Conservation (phyloP, 306 rosid species). For the Mimosa pudica region DNA sequence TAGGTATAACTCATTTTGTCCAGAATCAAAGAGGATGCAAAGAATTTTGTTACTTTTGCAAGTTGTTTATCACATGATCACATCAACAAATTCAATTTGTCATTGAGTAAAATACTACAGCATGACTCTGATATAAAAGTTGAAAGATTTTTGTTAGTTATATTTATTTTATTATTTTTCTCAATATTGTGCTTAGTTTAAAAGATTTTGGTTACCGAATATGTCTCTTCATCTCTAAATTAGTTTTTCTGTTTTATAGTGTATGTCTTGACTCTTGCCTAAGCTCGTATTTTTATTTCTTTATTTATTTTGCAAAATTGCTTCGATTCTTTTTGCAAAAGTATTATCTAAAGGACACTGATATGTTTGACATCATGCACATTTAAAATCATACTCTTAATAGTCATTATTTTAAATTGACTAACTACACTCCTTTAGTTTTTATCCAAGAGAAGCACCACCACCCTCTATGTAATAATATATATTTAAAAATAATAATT, state of each 20-base stretch:
- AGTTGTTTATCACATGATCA: background rate
- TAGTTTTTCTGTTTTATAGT: background rate
- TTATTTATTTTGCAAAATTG: background rate
- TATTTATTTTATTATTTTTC: background rate
- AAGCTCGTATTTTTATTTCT: background rate
- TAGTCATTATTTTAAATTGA: background rate
- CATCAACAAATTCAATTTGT: background rate
- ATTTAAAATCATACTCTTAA: background rate
- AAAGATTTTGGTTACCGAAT: background rate
- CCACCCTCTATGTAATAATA: background rate
- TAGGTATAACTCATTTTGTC: background rate
- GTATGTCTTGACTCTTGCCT: background rate
- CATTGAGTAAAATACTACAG: no score
- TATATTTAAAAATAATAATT: background rate
- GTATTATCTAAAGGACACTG: background rate
- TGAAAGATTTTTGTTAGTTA: background rate
- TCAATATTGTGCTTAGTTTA: background rate
- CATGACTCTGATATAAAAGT: background rate
- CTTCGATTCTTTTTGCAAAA: background rate
- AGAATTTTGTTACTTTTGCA: background rate
- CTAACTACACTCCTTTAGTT: background rate
- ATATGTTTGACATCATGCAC: no score
- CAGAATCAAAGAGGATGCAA: background rate
- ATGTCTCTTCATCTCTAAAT: background rate
- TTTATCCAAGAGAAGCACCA: background rate